Conservation (phyloP, 371 early-diverging fungal species). For the Encephalitozoon romaleae region DNA sequence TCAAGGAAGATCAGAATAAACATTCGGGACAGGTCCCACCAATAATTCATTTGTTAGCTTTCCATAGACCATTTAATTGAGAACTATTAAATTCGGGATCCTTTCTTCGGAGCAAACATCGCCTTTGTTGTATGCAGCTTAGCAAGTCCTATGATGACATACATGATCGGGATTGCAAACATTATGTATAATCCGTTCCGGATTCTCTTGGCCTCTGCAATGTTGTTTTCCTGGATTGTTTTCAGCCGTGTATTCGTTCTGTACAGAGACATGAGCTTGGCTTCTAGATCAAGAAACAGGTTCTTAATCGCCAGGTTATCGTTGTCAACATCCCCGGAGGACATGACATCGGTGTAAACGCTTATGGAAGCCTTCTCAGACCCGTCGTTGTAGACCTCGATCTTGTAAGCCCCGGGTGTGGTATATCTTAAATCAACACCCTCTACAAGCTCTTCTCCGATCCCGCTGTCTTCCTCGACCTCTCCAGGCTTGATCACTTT, state of each 20-base stretch:
- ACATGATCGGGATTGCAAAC: constrained; percentile 11
- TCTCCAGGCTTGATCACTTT: background rate
- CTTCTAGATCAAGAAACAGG: constrained; percentile 17
- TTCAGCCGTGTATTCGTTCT: constrained; percentile 7
- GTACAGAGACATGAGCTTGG: background rate
- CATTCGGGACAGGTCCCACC: background rate
- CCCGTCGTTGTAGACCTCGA: background rate
- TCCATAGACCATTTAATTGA: background rate
- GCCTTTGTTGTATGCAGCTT: constrained; percentile 11
- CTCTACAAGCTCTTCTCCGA: background rate
- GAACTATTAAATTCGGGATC: background rate
- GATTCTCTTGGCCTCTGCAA: constrained; percentile 6
- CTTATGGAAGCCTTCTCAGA: background rate
- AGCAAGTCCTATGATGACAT: constrained; percentile 21
- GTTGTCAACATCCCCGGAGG: constrained; percentile 9
- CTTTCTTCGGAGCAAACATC: constrained; percentile 30
- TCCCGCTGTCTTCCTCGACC: background rate
- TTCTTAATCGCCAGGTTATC: constrained; percentile 16
- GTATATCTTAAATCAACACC: background rate
- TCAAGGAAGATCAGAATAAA: background rate
- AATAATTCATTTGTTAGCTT: background rate
- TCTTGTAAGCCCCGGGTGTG: background rate
- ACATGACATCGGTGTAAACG: background rate
- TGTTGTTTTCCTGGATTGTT: constrained; percentile 7
- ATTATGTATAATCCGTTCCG: constrained; percentile 11